These are phyloP conservation scores for Suhomyces taliae DNA, from an alignment of 1,139 yeast species.

Conservation along the genomic window DNA sequence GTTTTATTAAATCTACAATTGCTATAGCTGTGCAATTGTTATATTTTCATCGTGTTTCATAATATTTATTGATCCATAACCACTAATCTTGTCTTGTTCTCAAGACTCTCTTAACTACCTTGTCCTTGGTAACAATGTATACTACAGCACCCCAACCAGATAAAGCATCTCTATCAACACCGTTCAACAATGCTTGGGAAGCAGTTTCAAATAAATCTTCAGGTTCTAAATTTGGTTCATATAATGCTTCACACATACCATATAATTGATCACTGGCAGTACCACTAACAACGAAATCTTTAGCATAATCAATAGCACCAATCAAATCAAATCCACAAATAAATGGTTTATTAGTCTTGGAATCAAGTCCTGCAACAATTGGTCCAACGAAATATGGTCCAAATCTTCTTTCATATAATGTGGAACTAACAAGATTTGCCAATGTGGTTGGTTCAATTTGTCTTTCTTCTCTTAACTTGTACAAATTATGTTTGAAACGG, in stretches of 20 bases:
- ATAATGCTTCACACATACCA: conserved; percentile 98
- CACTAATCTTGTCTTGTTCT: conserved; percentile 86
- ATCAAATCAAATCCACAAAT: conserved; percentile 95
- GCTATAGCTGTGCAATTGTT: background rate
- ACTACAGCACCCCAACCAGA: conserved; percentile 99
- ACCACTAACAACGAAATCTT: conserved; percentile 96
- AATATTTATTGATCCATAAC: background rate
- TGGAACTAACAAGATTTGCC: conserved; percentile 87
- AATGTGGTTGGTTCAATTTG: conserved; percentile 89
- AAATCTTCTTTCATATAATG: conserved; percentile 87
- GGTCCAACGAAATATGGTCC: conserved; percentile 98
- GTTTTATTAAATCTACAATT: no score
- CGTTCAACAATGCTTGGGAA: conserved; percentile 89
- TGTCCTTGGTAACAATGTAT: conserved; percentile 88
- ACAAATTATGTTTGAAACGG: conserved; percentile 81
- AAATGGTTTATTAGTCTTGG: conserved; percentile 80
- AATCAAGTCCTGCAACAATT: conserved; percentile 89
- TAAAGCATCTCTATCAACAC: conserved; percentile 95
- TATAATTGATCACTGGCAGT: conserved; percentile 94
- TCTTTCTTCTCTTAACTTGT: conserved; percentile 89
- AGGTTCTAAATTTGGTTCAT: conserved; percentile 90
- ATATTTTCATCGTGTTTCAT: background rate
- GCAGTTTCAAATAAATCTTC: conserved; percentile 96
- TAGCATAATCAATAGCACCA: conserved; percentile 94
- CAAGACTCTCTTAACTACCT: conserved; percentile 81